Evolutionary conservation across 2,329 filamentous ascomycete species (phyloP).

Genomic region (Chaetomium globosum): DNA sequence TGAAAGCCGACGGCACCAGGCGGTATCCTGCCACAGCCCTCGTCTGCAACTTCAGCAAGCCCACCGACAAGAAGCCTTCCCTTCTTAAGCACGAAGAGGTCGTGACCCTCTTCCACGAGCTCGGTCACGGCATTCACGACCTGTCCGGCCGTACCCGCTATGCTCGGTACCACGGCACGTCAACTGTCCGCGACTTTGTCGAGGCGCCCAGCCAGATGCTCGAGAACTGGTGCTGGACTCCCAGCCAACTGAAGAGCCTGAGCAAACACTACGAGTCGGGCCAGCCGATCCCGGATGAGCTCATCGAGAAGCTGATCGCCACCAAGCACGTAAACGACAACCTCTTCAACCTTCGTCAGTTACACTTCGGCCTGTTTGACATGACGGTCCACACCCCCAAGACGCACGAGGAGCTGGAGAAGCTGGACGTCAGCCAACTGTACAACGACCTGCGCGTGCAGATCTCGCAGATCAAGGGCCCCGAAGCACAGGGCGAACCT

Average conservation of each 20-base stretch:
- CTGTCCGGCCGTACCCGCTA: conserved; percentile 65
- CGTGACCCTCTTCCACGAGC: conserved; percentile 78
- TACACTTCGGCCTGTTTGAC: conserved; percentile 81
- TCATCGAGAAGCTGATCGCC: conserved; percentile 72
- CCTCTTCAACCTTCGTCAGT: conserved; percentile 74
- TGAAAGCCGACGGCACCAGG: conserved; percentile 67
- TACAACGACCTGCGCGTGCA: conserved; percentile 75
- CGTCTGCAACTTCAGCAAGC: conserved; percentile 85
- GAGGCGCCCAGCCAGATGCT: conserved; percentile 74
- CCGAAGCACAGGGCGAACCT: conserved; percentile 64
- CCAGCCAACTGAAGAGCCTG: conserved; percentile 64
- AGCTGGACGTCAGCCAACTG: conserved; percentile 63
- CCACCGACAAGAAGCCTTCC: conserved; percentile 73
- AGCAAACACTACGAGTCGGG: conserved; percentile 73
- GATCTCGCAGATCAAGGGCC: conserved; percentile 73
- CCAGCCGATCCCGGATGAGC: conserved; percentile 71
- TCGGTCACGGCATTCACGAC: conserved; percentile 72
- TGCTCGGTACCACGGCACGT: conserved; percentile 68
- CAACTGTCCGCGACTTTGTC: conserved; percentile 68
- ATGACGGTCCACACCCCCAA: conserved; percentile 76
- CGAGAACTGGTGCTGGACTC: conserved; percentile 76
- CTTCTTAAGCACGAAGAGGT: conserved; percentile 83
- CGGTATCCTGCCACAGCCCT: conserved; percentile 77
- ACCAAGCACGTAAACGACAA: conserved; percentile 83
- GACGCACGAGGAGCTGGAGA: conserved; percentile 68